Evolutionary conservation across 2,329 filamentous ascomycete species (phyloP).

Genomic region (Sporothrix humicola): DNA sequence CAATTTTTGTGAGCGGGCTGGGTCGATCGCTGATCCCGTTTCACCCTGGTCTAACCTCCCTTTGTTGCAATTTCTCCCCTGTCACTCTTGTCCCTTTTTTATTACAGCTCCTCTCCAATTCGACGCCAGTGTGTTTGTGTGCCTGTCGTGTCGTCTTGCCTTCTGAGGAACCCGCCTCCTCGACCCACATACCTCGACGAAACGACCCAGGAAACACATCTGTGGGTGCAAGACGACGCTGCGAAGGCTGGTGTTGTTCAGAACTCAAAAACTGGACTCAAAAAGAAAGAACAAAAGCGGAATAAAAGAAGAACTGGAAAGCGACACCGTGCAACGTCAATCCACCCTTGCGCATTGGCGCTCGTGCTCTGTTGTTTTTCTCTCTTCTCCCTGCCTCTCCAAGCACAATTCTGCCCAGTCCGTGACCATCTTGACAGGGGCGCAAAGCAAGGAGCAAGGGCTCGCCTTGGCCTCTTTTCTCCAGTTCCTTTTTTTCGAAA

Average conservation of each 20-base stretch:
- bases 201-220: constrained; percentile 26
- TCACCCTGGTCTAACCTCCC: constrained; percentile 37
- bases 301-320: background rate
- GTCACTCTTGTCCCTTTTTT: constrained; percentile 22
- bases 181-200: constrained; percentile 34
- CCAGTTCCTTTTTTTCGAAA: constrained; percentile 27
- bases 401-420: constrained; percentile 17
- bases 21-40: constrained; percentile 31
- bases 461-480: constrained; percentile 14
- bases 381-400: constrained; percentile 23
- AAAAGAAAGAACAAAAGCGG: background rate
- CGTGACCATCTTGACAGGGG: constrained; percentile 15
- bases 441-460: constrained; percentile 31
- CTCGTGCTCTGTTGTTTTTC: constrained; percentile 15
- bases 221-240: background rate
- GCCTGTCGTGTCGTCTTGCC: constrained; percentile 16
- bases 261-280: constrained; percentile 4
- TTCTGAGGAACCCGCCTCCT: constrained; percentile 31
- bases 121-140: constrained; percentile 17
- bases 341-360: constrained; percentile 11
- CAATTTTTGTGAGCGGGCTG: constrained; percentile 21
- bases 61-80: constrained; percentile 38
- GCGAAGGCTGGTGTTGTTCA: constrained; percentile 25
- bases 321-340: constrained; percentile 14
- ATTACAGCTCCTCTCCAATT: constrained; percentile 19